Base-by-base conservation (phyloP, 73 alveolate species). In the Symbiodinium natans region DNA sequence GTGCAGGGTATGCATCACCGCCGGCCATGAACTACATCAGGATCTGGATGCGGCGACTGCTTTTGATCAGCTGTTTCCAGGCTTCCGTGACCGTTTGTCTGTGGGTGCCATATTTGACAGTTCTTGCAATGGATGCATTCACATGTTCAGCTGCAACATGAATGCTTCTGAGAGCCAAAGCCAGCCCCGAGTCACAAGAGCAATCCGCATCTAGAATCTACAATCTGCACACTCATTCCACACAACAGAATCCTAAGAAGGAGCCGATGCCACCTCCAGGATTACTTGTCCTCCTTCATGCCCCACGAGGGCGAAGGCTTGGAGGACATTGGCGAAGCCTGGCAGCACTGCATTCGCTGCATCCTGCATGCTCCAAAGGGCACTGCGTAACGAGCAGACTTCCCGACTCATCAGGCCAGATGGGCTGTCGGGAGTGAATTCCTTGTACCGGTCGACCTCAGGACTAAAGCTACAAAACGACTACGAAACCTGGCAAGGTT, bases 261-360 rank as follows among this genome's bases (percentile, higher is more conserved):
- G n/a, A n/a, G n/a, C n/a, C n/a, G n/a, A n/a, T 46, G 59, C 21
- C 33, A 89, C 97, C 97, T 90, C 97, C 68, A 90, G 89, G 75
- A 90, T 90, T n/a, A 90, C 56, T 33, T 71, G 97, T 56, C 89
- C 80, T 25, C 97, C 97, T 27, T 71, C 89, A 31, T 90, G 97
- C 29, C 88, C 97, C 48, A 90, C 88, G 48, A 90, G 52, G 15
- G 97, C 88, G 31, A 90, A 90, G 56, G 97, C 74, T n/a, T 90
- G 97, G 34, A 90, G 83, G 5, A 90, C 97, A 7, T 90, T 90
- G 39, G 97, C 77, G 77, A 90, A n/a, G 33, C 97, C 97, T 90
- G 97, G 97, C 95, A 25, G 34, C 59, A 31, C 41, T 31, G 54
- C 52, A 17, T 39, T 17, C 48, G 29, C 46, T 31, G 29, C 31